Base-by-base conservation (phyloP, 768 basidiomycete genomes). In the Lactarius hatsudake region DNA sequence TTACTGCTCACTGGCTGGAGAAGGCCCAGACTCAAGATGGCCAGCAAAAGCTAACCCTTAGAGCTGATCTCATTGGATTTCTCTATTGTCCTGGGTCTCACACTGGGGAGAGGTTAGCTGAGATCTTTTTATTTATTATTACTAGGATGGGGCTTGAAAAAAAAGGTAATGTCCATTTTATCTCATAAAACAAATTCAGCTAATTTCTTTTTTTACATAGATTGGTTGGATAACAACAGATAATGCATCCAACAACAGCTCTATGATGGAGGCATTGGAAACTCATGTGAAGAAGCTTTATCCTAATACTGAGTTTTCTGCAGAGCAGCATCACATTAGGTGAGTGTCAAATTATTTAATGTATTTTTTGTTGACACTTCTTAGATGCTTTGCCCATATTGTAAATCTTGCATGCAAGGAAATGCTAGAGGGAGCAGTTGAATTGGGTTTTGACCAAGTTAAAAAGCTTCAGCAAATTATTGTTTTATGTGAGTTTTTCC, bases 381-480 rank as follows among this genome's bases (percentile, higher is more conserved):
- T 40, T 54, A 54, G 53, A 17, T 62, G 61, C 26, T 62, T 62
- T 28, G 51, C 61, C n/a, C 61, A 62, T 40, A 62, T 62, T 30
- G 53, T 62, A 2, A 55, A 62, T 7, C 26, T 62, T 3, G 13
- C 61, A 1, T 62, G 61, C 51, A 54, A 62, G 20, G 34, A 4
- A 0, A 62, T n/a, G n/a, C n/a, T n/a, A n/a, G n/a, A n/a, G n/a
- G n/a, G n/a, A n/a, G n/a, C n/a, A n/a, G n/a, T n/a, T 62, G 36
- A 9, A 2, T 18, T 15, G 18, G 61, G 34, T n/a, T 7, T n/a
- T 30, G 12, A 2, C 6, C 20, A 45, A 8, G 20, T 63, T 42
- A 2, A 30, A 17, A 63, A 32, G 20, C 40, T 63, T n/a, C 28
- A 15, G 12, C 15, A 10, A 32, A 8, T 43, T 5, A 63, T 56